Evolutionary conservation across 129 eudicot genomes (phyloP).

Genomic region (Artemisia argyi): DNA sequence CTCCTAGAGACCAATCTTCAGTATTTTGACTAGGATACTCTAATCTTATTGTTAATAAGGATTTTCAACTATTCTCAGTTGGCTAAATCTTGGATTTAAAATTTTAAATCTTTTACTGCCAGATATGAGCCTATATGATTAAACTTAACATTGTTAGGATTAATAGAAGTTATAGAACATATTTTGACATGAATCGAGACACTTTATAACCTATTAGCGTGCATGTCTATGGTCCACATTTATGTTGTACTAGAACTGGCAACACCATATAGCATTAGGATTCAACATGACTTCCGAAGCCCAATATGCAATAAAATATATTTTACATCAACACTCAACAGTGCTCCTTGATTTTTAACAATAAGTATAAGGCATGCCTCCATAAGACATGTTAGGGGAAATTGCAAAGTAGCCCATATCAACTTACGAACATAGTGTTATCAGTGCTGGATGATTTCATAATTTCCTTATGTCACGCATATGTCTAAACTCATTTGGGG

Average conservation of each 20-base stretch:
- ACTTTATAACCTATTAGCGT: constrained; percentile 13
- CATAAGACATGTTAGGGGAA: no score
- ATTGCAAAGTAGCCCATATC: neutral
- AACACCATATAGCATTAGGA: constrained; percentile 1
- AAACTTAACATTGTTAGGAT: neutral
- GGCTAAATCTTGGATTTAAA: neutral
- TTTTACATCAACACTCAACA: neutral
- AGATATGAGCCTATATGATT: constrained; percentile 13
- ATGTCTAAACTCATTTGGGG: constrained; percentile 1
- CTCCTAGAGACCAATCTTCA: neutral
- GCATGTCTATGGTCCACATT: constrained; percentile 16
- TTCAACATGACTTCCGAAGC: neutral
- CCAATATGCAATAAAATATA: neutral
- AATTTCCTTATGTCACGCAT: constrained; percentile 5
- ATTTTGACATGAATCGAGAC: constrained; percentile 11
- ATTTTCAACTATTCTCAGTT: neutral
- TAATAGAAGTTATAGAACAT: neutral
- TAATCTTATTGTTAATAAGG: constrained; percentile 2
- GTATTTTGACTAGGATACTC: neutral
- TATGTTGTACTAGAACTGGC: neutral
- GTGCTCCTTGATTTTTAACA: no score
- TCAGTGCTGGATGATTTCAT: constrained; percentile 13
- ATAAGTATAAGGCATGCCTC: no score
- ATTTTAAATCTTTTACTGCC: neutral
- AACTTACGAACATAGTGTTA: neutral